Conservation (phyloP, 2,329 filamentous ascomycete genomes). For the Bertia moriformis region DNA sequence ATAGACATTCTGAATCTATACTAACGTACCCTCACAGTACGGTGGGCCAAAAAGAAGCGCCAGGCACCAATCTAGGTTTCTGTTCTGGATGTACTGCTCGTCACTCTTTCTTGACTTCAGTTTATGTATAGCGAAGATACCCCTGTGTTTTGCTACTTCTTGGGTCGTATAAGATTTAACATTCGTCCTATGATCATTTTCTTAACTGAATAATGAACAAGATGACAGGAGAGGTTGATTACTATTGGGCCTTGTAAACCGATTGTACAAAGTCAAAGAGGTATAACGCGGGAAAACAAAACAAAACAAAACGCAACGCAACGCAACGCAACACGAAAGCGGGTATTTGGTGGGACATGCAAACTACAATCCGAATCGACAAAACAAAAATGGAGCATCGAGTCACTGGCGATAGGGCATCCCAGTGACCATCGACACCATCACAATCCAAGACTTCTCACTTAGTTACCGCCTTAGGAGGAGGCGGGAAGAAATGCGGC, state of each 20-base stretch:
- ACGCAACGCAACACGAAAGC: too few species aligned
- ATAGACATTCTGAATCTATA: conserved; percentile 2
- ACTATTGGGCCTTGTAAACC: too few species aligned
- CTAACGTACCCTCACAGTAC: conserved; percentile 21
- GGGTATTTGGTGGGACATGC: too few species aligned
- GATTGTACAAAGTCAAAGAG: too few species aligned
- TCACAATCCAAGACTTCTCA: not conserved
- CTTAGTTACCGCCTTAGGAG: conserved; percentile 17
- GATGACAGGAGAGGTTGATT: too few species aligned
- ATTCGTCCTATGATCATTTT: too few species aligned
- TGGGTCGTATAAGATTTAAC: too few species aligned
- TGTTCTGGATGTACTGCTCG: not conserved
- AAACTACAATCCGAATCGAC: not conserved
- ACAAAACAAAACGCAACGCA: too few species aligned
- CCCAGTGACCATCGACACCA: not conserved
- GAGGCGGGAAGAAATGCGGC: conserved; percentile 24
- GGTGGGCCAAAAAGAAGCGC: conserved; percentile 42
- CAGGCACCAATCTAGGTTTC: conserved; percentile 5
- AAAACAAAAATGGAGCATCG: not conserved
- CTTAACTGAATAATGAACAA: too few species aligned
- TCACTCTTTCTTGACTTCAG: not conserved
- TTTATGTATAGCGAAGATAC: too few species aligned
- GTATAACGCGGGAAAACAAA: too few species aligned
- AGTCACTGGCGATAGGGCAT: not conserved
- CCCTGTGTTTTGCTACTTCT: too few species aligned